Evolutionary conservation across 768 basidiomycete species (phyloP), one percentile per base, ranked within the genome.

Genomic region (Coprinopsis marcescibilis): DNA sequence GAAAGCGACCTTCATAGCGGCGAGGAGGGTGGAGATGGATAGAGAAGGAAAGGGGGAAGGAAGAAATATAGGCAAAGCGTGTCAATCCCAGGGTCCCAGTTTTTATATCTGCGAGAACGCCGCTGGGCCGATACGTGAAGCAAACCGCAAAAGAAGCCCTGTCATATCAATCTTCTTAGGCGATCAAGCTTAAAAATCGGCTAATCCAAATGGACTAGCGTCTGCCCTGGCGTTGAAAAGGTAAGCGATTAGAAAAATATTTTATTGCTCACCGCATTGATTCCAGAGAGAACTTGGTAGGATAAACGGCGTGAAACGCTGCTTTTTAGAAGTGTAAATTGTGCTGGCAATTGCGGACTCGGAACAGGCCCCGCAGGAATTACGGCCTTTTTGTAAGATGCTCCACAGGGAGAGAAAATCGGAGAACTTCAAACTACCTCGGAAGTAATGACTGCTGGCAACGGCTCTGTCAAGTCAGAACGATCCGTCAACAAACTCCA

Each of bases 1-100:
- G 54, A 69, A 34, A 42, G 73, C 60, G 51, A 73, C 52, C 51
- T 68, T 43, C 50, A 65, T 58, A 43, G 66, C 54, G 62, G 41
- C 20, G 25, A 24, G 43, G 6, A 44, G 40, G 33, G 46, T 55
- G 42, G 51, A 53, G 41, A 44, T 53, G 40, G 52, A 43, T 49
- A 43, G 49, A 44, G 38, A 38, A 38, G 49, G 46, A 43, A 52
- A 47, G 52, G 48, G 51, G 50, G 46, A 56, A 52, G 46, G 19
- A 32, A 42, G 40, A 35, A 34, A 45, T 34, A 26, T 44, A 43
- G 14, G n/a, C 27, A 29, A 50, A 49, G 33, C 21, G 65, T 2
- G 47, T 21, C 1, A 49, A 66, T 21, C 70, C 19, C 15, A 11
- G 21, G 23, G 19, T 40, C 12, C 11, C 19, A 5, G 20, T 17